Conservation (phyloP, 345 rosid genomes). For the Pugionium cornutum region DNA sequence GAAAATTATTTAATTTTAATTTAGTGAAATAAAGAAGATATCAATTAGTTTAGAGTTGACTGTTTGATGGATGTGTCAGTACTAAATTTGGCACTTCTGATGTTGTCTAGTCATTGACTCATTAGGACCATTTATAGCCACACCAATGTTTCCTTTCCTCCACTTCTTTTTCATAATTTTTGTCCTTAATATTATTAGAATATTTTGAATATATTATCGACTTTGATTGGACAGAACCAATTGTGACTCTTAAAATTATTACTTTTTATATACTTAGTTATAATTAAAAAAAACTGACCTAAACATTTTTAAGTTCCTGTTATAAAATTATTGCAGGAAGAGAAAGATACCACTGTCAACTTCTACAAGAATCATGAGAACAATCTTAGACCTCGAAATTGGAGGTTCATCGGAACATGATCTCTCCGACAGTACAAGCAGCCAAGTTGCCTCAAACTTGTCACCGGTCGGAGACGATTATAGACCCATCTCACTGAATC, state of each 20-base stretch:
- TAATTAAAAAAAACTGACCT: neutral
- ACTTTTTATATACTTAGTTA: neutral
- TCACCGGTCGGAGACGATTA: constrained; percentile 42
- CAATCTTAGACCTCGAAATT: constrained; percentile 54
- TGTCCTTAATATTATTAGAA: constrained; percentile 13
- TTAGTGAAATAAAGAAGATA: constrained; percentile 14
- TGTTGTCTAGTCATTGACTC: constrained; percentile 44
- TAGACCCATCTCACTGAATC: constrained; percentile 55
- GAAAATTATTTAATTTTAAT: neutral
- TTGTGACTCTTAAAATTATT: constrained; percentile 1
- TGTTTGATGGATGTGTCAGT: constrained; percentile 40
- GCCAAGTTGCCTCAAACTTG: constrained; percentile 72
- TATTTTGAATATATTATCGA: constrained; percentile 26
- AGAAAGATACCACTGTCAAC: neutral
- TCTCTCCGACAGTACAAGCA: constrained; percentile 48
- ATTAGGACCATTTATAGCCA: constrained; percentile 38
- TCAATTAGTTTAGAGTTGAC: constrained; percentile 26
- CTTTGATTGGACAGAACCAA: constrained; percentile 26
- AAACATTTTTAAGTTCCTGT: constrained; percentile 21
- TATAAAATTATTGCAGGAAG: constrained; percentile 14
- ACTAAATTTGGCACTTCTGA: constrained; percentile 42
- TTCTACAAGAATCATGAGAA: constrained; percentile 46
- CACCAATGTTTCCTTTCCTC: constrained; percentile 33
- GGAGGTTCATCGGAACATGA: constrained; percentile 56
- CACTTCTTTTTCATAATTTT: neutral